A percentile compares a stretch with the other conserved stretches of the same genome.
phyloP scores from a whole-genome alignment of 2,329 filamentous ascomycete species.

The Paecilomyces niveus region DNA sequence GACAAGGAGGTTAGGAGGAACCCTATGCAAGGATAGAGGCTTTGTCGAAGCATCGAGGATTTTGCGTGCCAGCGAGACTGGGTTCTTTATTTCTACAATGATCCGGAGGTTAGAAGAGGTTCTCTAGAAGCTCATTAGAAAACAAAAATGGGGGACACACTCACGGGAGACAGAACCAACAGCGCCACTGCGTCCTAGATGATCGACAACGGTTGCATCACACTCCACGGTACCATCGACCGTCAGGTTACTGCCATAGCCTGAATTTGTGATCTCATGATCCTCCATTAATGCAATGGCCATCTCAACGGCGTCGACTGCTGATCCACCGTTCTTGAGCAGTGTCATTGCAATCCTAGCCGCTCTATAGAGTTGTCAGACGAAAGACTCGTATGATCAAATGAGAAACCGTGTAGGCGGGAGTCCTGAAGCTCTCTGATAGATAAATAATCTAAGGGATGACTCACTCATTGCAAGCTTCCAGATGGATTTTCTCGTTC shows the following conservation, averaged over 20 bases:
- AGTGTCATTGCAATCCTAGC: conserved; percentile 77
- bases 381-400: background rate
- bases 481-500: conserved; percentile 78
- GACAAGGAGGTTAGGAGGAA: conserved; percentile 87
- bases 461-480: conserved; percentile 80
- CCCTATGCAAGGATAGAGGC: conserved; percentile 73
- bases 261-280: conserved; percentile 91
- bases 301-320: conserved; percentile 82
- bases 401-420: conserved; percentile 3
- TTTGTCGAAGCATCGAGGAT: conserved; percentile 72
- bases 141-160: conserved; percentile 35
- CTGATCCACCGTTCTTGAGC: conserved; percentile 68
- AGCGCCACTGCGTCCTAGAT: conserved; percentile 83
- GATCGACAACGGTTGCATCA: conserved; percentile 88
- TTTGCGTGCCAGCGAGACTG: conserved; percentile 76
- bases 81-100: conserved; percentile 75
- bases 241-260: conserved; percentile 89
- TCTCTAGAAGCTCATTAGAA: conserved; percentile 8
- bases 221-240: conserved; percentile 89
- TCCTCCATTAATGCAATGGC: conserved; percentile 86
- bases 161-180: conserved; percentile 84
- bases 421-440: background rate
- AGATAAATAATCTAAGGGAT: background rate
- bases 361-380: conserved; percentile 51
- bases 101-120: conserved; percentile 12